Evolutionary conservation across 23 red algal species (phyloP), one percentile per base, ranked within the genome.

Genomic region (Gracilaria gracilis): DNA sequence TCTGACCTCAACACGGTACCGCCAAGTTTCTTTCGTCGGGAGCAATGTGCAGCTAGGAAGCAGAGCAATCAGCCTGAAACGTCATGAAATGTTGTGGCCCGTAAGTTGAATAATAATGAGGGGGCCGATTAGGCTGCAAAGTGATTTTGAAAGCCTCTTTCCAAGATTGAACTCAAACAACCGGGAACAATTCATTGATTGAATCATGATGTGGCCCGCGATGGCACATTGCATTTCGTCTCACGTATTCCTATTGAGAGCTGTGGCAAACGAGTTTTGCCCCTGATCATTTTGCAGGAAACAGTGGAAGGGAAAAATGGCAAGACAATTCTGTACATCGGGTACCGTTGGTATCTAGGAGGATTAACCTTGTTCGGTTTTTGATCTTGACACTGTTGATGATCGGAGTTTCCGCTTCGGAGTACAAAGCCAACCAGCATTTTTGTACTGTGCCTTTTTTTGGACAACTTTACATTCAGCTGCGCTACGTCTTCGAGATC

Each of bases 21-120:
- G 19, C 31, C 11, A 19, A 5, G 1, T 31, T 17, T 69, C 4
- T 24, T 69, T 34, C 16, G n/a, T n/a, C 64, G 33, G 3, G 37
- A 34, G 1, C 64, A 9, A 17, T 14, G 28, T 37, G 37, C 0
- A 36, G 20, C 16, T 2, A 9, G 31, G 17, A 69, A 36, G 13
- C 64, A 69, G 31, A 69, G 37, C 64, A 69, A 31, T 69, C 64
- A 11, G 64, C 64, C 64, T 69, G 16, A 37, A 36, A 37, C 64
- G 33, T 36, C 12, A 37, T 38, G 29, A 38, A 36, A 36, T 36
- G 64, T 37, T 36, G 17, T 69, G 64, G 64, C 64, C 64, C 64
- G 1, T 37, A 15, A 36, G 27, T 69, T 37, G 15, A 2, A 34
- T 6, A 32, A 37, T 20, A 14, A 34, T 32, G 32, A 17, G 33